Conservation (phyloP, 2,329 filamentous ascomycete species). For the Pseudocercospora cruenta region DNA sequence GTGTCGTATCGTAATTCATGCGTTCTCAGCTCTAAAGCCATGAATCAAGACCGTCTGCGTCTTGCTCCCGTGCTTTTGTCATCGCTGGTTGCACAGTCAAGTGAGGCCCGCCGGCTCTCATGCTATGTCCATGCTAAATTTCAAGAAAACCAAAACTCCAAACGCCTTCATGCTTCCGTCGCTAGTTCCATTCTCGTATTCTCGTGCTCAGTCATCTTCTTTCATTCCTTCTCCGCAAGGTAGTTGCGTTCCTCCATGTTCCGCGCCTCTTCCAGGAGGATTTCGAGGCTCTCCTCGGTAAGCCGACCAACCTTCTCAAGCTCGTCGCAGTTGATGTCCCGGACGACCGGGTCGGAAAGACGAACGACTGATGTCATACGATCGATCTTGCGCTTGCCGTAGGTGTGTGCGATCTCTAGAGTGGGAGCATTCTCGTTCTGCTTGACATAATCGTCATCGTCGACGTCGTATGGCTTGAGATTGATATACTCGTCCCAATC, state of each 20-base stretch:
- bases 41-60: too few relatives aligned
- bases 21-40: too few relatives aligned
- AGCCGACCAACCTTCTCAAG: background rate
- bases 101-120: background rate
- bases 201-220: conserved; percentile 10
- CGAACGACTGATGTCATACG: background rate
- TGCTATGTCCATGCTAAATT: background rate
- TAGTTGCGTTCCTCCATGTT: background rate
- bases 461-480: background rate
- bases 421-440: background rate
- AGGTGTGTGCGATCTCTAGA: background rate
- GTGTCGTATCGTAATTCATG: too few relatives aligned
- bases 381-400: background rate
- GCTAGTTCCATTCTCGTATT: too few relatives aligned
- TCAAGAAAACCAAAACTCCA: background rate
- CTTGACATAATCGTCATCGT: background rate
- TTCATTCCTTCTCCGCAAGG: background rate
- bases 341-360: background rate
- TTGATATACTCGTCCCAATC: background rate
- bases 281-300: background rate
- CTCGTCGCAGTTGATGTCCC: background rate
- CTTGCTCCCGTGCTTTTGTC: too few relatives aligned
- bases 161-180: background rate
- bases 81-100: too few relatives aligned
- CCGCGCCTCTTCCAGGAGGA: background rate